Evolutionary conservation across 2,329 filamentous ascomycete species (phyloP), one percentile per base, ranked within the genome.

Genomic region (Trichophyton simii): DNA sequence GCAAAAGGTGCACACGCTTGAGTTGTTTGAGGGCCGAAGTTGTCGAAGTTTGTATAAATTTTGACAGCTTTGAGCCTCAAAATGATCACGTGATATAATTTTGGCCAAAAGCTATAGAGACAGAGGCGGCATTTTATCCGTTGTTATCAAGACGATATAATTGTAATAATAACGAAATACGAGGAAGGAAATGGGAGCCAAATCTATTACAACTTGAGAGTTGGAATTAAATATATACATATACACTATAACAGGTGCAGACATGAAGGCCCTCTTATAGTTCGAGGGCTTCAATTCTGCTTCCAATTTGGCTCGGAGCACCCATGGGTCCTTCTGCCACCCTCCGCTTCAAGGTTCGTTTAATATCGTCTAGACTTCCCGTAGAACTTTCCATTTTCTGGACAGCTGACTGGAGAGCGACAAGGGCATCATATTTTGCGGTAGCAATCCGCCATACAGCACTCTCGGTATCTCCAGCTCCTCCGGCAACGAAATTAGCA

Each of bases 351-450:
- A 78, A 65, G 0, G 75, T 75, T 42, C 67, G 69, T 50, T 76
- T 63, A 50, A 77, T 75, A 58, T 77, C 74, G 42, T 73, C 71
- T 54, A 75, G 70, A 9, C 72, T 72, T 60, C 69, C 68, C 36
- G 68, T 65, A 41, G 68, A 64, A 1, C 65, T 70, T n/a, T 68
- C 67, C 7, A 63, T 68, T 6, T 72, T 70, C 63, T 76, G 74
- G 13, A 85, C 65, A 11, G 71, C 69, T 25, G 70, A 65, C 31
- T 80, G 72, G n/a, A 85, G 69, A 3, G 76, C 75, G 15, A 78
- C 77, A 57, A 85, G 66, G 2, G 79, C 79, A 61, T 83, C 82
- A 65, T 82, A 82, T 66, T 83, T 84, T 0, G 80, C 79, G 55
- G 75, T 77, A 0, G 82, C 82, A 48, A 85, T 76, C 63, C 79